phyloP scores from a whole-genome alignment of 2,329 filamentous ascomycete species.

The Cadophora gregata region DNA sequence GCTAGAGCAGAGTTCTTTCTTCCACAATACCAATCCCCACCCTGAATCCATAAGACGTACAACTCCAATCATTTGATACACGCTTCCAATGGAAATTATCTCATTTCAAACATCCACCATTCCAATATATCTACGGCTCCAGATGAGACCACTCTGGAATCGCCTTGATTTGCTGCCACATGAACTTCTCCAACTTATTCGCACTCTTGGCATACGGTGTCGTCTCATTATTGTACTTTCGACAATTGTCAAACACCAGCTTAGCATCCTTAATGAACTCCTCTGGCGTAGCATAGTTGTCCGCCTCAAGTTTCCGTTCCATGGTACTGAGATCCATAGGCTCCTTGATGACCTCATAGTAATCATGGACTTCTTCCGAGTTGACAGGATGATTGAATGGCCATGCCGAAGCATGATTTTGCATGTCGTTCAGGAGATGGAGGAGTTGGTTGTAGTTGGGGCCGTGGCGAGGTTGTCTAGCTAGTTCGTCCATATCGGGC shows the following conservation, averaged over 20 bases:
- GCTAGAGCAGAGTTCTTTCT: not conserved
- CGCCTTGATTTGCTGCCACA: conserved; percentile 91
- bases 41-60: not conserved
- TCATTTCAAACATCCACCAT: not conserved
- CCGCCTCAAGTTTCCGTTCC: conserved; percentile 93
- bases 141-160: conserved; percentile 86
- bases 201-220: conserved; percentile 96
- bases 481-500: conserved; percentile 95
- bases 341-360: conserved; percentile 97
- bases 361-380: conserved; percentile 95
- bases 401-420: conserved; percentile 93
- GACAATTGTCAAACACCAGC: conserved; percentile 92
- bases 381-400: conserved; percentile 95
- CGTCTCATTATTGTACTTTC: conserved; percentile 93
- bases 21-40: not conserved
- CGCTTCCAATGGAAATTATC: not conserved
- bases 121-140: conserved; percentile 35
- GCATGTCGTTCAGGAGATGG: conserved; percentile 90
- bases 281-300: conserved; percentile 88
- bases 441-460: conserved; percentile 95
- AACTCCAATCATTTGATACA: not conserved
- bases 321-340: conserved; percentile 97
- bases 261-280: conserved; percentile 90
- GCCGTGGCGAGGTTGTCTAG: conserved; percentile 91
- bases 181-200: conserved; percentile 89